phyloP scores from a whole-genome alignment of 2,329 filamentous ascomycete genomes.

The Cladosporium sp. region DNA sequence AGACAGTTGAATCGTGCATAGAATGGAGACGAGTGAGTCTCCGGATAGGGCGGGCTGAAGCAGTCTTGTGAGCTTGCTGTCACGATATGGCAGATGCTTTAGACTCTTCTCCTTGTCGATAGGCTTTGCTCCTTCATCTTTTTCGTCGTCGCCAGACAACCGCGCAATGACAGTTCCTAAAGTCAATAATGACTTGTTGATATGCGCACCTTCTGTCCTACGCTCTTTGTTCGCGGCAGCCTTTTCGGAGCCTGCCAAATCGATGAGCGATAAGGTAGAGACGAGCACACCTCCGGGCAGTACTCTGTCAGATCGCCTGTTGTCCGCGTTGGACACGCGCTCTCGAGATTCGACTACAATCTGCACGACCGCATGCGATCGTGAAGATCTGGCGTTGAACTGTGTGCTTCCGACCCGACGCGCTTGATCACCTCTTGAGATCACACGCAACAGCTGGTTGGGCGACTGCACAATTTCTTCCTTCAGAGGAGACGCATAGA shows the following conservation, averaged over 20 bases:
- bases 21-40: slow-evolving; percentile 91
- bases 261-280: slow-evolving; percentile 90
- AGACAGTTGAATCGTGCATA: slow-evolving; percentile 94
- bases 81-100: slow-evolving; percentile 92
- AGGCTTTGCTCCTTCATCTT: slow-evolving; percentile 50
- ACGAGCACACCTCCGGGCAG: slow-evolving; percentile 87
- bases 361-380: slow-evolving; percentile 96
- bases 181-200: slow-evolving; percentile 96
- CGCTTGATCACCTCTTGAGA: slow-evolving; percentile 88
- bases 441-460: slow-evolving; percentile 89
- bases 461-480: slow-evolving; percentile 99
- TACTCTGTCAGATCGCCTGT: slow-evolving; percentile 55
- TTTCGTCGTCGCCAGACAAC: slow-evolving; percentile 85
- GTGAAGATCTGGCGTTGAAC: slow-evolving; percentile 93
- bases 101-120: slow-evolving; percentile 62
- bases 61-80: slow-evolving; percentile 93
- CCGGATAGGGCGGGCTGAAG: slow-evolving; percentile 90
- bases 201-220: slow-evolving; percentile 90
- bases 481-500: slow-evolving; percentile 93
- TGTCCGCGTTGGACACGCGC: slow-evolving; percentile 55
- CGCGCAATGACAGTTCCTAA: slow-evolving; percentile 92
- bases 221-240: slow-evolving; percentile 94
- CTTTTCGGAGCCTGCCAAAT: slow-evolving; percentile 93
- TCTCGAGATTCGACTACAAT: slow-evolving; percentile 97
- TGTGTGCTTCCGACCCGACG: slow-evolving; percentile 90